phyloP scores from a whole-genome alignment of 495 filamentous ascomycete species.

The Cenococcum geophilum region DNA sequence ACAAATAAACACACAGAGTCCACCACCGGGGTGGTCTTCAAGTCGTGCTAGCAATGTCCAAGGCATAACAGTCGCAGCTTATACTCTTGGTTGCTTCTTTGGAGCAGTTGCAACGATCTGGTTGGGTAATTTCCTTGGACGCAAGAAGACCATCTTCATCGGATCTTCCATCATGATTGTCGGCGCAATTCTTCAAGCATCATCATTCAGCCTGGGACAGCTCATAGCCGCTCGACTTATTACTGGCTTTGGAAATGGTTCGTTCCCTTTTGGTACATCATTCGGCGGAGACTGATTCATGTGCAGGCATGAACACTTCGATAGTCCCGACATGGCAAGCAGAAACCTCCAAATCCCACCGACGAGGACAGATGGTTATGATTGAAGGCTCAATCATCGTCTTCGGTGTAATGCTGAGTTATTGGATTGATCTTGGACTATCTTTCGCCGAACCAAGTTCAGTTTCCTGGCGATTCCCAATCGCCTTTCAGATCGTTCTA shows the following conservation, averaged over 20 bases:
- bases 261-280: too few relatives aligned
- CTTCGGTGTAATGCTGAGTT: slow-evolving; percentile 62
- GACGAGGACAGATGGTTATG: slow-evolving; percentile 72
- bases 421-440: slow-evolving; percentile 71
- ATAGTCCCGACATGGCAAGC: slow-evolving; percentile 78
- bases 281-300: too few relatives aligned
- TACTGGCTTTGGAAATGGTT: too few relatives aligned
- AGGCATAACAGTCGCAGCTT: slow-evolving; percentile 53
- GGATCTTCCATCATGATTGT: slow-evolving; percentile 68
- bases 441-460: slow-evolving; percentile 53
- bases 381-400: slow-evolving; percentile 70
- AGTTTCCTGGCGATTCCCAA: slow-evolving; percentile 68
- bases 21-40: slow-evolving; percentile 22
- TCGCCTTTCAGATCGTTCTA: slow-evolving; percentile 68
- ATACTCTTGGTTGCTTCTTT: slow-evolving; percentile 69
- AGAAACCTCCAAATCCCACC: slow-evolving; percentile 67
- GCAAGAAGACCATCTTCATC: slow-evolving; percentile 63
- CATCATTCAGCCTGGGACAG: slow-evolving; percentile 54
- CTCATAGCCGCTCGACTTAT: slow-evolving; percentile 56
- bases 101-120: slow-evolving; percentile 64
- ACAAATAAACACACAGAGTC: too few relatives aligned
- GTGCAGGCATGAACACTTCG: too few relatives aligned
- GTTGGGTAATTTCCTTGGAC: slow-evolving; percentile 64
- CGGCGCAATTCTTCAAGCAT: slow-evolving; percentile 61
- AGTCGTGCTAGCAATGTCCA: slow-evolving; percentile 35